phyloP scores from a whole-genome alignment of 2,329 filamentous ascomycete species.

The Colletotrichum orchidophilum region DNA sequence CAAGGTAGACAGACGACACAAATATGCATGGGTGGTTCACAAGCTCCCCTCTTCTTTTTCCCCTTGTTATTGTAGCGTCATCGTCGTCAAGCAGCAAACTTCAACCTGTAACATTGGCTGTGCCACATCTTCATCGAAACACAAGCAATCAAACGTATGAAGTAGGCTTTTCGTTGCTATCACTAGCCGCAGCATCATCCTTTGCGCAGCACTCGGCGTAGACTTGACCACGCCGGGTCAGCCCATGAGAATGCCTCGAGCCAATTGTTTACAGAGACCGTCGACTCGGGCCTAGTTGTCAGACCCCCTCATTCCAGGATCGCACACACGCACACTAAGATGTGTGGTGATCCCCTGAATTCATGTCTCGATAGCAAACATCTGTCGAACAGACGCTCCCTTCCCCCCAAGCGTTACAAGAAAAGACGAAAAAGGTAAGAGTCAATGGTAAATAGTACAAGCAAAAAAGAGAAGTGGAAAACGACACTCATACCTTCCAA shows the following conservation, averaged over 20 bases:
- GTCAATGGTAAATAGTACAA: conserved; percentile 21
- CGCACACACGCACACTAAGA: background rate
- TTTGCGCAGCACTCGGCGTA: background rate
- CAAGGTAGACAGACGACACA: background rate
- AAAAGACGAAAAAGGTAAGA: conserved; percentile 24
- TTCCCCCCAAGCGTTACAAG: background rate
- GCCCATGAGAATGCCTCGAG: background rate
- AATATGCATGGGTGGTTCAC: background rate
- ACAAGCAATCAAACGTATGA: background rate
- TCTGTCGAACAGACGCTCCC: background rate
- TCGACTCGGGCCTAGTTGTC: conserved; percentile 1
- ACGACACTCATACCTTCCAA: background rate
- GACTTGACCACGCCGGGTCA: conserved; percentile 3
- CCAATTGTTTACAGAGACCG: conserved; percentile 5
- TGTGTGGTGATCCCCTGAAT: background rate
- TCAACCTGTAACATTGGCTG: no score
- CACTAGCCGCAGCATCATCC: conserved; percentile 7
- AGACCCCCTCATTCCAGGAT: background rate
- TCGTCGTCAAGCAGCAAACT: no score
- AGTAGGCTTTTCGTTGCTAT: conserved; percentile 8
- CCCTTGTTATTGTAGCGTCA: no score
- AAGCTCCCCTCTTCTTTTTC: background rate
- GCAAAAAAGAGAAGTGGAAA: conserved; percentile 7
- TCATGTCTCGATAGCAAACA: background rate
- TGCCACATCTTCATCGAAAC: no score